Conservation (phyloP, 148 eudicot genomes). For the Agrostemma githago region DNA sequence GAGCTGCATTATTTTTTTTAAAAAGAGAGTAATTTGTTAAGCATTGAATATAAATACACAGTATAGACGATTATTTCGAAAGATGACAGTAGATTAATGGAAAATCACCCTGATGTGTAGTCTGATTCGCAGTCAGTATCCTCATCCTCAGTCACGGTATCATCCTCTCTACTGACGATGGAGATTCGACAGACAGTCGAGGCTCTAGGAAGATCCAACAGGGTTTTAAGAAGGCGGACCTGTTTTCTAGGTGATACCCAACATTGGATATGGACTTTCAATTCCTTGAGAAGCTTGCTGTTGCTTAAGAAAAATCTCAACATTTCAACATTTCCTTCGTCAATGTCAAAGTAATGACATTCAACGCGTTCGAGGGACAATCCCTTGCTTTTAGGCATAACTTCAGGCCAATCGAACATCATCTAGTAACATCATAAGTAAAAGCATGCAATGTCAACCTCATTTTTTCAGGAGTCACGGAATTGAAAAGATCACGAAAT, state of each 20-base stretch:
- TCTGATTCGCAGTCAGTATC: not conserved
- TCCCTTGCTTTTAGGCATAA: not conserved
- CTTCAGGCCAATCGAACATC: conserved; percentile 12
- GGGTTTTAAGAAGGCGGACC: not conserved
- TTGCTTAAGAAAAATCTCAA: not conserved
- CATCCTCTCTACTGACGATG: not conserved
- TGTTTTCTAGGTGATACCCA: not conserved
- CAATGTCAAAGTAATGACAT: conserved; percentile 7
- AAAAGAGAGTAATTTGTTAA: not conserved
- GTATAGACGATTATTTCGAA: not conserved
- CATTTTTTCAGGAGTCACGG: not conserved
- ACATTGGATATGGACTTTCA: not conserved
- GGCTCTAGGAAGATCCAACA: conserved; percentile 13
- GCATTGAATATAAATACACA: not conserved
- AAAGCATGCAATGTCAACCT: not conserved
- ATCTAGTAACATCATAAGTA: not conserved
- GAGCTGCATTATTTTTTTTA: not conserved
- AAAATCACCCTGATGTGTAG: not conserved
- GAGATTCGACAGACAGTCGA: conserved; percentile 5
- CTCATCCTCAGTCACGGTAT: not conserved
- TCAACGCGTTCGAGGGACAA: not conserved
- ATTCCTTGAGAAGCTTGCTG: conserved; percentile 11
- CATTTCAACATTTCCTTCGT: not conserved
- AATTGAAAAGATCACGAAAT: not conserved
- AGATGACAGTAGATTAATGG: not conserved